phyloP scores from a whole-genome alignment of 139 green algal genomes.

The Trebouxia sp. region DNA sequence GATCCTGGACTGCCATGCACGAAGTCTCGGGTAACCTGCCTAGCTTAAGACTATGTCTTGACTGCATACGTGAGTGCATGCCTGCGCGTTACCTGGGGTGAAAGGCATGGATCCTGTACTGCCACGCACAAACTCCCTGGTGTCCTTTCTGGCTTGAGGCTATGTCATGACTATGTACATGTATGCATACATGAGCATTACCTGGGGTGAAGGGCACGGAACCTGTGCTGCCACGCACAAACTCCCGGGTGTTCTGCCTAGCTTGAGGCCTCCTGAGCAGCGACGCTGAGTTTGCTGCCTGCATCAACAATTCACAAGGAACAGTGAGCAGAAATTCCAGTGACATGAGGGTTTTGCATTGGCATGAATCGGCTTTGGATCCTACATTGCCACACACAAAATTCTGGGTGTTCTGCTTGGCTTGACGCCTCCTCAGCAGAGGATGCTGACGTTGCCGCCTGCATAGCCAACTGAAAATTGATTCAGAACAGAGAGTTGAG shows the following conservation, averaged over 20 bases:
- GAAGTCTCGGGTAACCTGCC: slow-evolving; percentile 44
- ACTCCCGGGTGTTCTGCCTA: slow-evolving; percentile 44
- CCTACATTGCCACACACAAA: no score
- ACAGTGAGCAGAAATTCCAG: no score
- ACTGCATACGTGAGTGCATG: background rate
- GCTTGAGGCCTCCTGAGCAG: slow-evolving; percentile 39
- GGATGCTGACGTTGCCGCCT: no score
- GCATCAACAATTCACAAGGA: background rate
- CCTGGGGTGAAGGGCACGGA: slow-evolving; percentile 67
- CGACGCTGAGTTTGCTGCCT: slow-evolving; percentile 17
- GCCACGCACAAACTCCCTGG: slow-evolving; percentile 58
- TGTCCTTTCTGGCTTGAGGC: slow-evolving; percentile 31
- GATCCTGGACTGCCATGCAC: slow-evolving; percentile 62
- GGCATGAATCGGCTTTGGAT: no score
- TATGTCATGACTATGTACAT: no score
- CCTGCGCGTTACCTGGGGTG: slow-evolving; percentile 44
- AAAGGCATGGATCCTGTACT: slow-evolving; percentile 61
- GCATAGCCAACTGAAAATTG: no score
- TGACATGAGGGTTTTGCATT: no score
- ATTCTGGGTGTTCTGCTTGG: no score
- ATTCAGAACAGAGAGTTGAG: no score
- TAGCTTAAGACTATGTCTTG: no score
- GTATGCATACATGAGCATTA: slow-evolving; percentile 1
- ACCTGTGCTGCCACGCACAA: slow-evolving; percentile 62
- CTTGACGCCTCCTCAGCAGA: no score